Base-by-base conservation (phyloP, 2,329 filamentous ascomycete species). In the Cercospora citrullina region DNA sequence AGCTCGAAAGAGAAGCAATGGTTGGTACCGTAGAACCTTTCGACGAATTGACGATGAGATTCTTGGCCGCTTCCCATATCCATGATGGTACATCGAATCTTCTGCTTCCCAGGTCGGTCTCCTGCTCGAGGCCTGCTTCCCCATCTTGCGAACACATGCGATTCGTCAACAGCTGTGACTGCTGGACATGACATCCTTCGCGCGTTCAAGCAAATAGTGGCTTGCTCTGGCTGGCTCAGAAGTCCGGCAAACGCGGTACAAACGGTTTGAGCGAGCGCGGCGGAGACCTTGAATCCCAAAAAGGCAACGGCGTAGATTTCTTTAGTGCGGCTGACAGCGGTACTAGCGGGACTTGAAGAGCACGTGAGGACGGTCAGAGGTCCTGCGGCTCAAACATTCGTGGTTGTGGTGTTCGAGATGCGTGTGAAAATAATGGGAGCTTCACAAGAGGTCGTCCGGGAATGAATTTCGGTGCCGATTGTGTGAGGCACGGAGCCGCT, bases 201-300 rank as follows among this genome's bases (percentile, higher is more conserved):
- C 28, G 36, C 55, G 10, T n/a, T 33, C 16, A 23, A 33, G 26
- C 48, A 28, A 45, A 12, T 42, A 18, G 48, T 53, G 48, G 48
- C 48, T 53, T 53, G 48, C 48, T 16, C 33, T n/a, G 51, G 64
- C 55, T 65, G 59, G 63, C 18, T 63, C 42, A 28, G 7, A 59
- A 28, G 8, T 48, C 39, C 64, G 64, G 64, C 51, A 66, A 66
- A 66, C n/a, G 45, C 64, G 64, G 64, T 31, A 62, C 45, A 57
- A 28, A 21, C 64, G 64, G 58, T 28, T 42, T 58, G 60, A 30
- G 58, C 14, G 60, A 48, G 36, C 60, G 30, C 39, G 33, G 10
- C 26, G 16, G 33, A 39, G 33, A 39, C 12, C 12, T 39, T 28
- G 39, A 18, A 18, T 42, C 60, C 60, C 36, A 48, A 62, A 62